Percentiles rank a stretch among this genome's conserved stretches.
Evolutionary conservation across 2,329 filamentous ascomycete species (phyloP).

Genomic region (Piedraia hortae): DNA sequence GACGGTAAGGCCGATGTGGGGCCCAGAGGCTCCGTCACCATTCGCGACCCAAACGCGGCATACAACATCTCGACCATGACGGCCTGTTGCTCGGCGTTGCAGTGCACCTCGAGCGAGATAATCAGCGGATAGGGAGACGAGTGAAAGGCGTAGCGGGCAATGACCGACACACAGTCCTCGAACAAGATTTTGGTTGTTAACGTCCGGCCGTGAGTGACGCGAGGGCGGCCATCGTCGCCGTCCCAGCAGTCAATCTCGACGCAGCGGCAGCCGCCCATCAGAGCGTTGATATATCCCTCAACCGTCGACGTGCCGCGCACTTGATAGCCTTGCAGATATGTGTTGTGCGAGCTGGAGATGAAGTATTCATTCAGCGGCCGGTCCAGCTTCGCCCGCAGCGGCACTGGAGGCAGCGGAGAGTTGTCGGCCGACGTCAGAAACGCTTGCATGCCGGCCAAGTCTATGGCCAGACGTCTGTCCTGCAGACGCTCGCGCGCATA

Average conservation of each 20-base stretch:
- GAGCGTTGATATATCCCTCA: constrained; percentile 74
- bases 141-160: constrained; percentile 81
- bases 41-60: constrained; percentile 50
- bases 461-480: constrained; percentile 32
- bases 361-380: constrained; percentile 88
- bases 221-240: constrained; percentile 58
- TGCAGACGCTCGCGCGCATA: constrained; percentile 7
- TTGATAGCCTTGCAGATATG: constrained; percentile 77
- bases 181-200: constrained; percentile 76
- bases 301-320: constrained; percentile 74
- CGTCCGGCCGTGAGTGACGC: constrained; percentile 75
- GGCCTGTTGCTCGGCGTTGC: constrained; percentile 53
- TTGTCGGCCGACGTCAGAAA: constrained; percentile 38
- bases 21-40: constrained; percentile 51
- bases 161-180: constrained; percentile 69
- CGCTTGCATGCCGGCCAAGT: constrained; percentile 46
- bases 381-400: constrained; percentile 27
- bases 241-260: constrained; percentile 98
- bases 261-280: constrained; percentile 74
- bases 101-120: constrained; percentile 89
- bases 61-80: constrained; percentile 79
- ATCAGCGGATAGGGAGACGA: constrained; percentile 73
- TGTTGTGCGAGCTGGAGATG: constrained; percentile 96
- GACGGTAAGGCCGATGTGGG: constrained; percentile 45
- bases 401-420: constrained; percentile 6